Conservation (phyloP, 139 green algal species). For the Chlamydomonas schloesseri region DNA sequence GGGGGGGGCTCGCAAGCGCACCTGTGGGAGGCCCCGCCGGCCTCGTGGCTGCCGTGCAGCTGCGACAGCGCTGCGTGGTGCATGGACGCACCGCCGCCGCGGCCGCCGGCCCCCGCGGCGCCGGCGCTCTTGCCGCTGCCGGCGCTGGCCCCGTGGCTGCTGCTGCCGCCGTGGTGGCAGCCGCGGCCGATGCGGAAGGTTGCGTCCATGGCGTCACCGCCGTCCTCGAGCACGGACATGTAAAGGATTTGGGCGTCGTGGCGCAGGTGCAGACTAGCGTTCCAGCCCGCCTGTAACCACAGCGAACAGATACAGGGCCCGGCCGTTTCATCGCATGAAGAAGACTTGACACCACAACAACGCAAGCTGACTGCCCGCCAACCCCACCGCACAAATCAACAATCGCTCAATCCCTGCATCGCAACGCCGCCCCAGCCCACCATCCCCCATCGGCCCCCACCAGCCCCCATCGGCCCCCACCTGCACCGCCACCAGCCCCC, state of each 20-base stretch:
- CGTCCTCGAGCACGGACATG: conserved; percentile 24
- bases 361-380: too few species aligned
- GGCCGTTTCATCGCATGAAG: too few species aligned
- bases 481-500: too few species aligned
- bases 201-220: conserved; percentile 40
- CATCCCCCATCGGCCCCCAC: too few species aligned
- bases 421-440: too few species aligned
- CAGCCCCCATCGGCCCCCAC: too few species aligned
- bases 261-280: conserved; percentile 34
- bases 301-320: too few species aligned
- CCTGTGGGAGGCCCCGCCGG: too few species aligned
- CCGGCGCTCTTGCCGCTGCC: not conserved
- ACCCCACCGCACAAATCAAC: too few species aligned
- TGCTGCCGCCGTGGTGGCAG: conserved; percentile 8
- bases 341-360: too few species aligned
- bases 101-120: not conserved
- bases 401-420: too few species aligned
- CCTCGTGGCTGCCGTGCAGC: not conserved
- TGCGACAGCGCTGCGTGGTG: not conserved
- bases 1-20: too few species aligned
- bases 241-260: conserved; percentile 42
- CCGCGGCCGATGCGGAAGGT: conserved; percentile 29
- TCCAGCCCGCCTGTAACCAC: not conserved
- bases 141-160: not conserved
- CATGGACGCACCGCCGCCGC: not conserved